Conservation (phyloP, 306 rosid genomes). For the Benincasa hispida region DNA sequence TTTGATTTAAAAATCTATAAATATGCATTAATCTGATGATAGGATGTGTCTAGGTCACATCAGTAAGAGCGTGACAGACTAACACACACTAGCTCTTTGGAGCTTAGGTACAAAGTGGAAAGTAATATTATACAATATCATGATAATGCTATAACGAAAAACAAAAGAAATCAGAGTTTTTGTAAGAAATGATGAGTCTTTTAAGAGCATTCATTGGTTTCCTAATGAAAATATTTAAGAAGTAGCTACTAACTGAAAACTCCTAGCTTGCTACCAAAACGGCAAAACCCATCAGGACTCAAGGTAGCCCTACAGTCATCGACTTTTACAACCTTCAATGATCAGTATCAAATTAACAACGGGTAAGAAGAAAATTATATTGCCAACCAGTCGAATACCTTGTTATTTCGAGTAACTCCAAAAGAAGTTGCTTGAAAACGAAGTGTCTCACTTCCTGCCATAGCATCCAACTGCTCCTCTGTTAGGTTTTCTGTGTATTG, state of each 20-base stretch:
- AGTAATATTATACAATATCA: background rate
- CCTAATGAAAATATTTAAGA: background rate
- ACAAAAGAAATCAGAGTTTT: background rate
- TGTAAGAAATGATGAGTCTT: background rate
- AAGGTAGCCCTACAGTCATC: background rate
- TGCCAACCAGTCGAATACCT: slow-evolving; percentile 32
- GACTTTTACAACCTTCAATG: background rate
- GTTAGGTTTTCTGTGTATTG: slow-evolving; percentile 93
- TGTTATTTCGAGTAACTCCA: slow-evolving; percentile 85
- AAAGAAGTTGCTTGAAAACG: slow-evolving; percentile 90
- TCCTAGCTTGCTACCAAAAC: background rate
- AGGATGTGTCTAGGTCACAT: background rate
- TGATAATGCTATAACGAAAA: background rate
- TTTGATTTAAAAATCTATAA: background rate
- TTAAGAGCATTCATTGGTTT: background rate
- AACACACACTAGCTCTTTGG: background rate
- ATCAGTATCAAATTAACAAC: background rate
- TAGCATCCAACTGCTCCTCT: slow-evolving; percentile 93
- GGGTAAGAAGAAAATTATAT: background rate
- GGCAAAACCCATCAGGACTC: background rate
- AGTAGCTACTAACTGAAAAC: background rate
- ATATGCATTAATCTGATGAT: background rate
- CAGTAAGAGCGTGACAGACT: background rate
- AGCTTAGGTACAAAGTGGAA: background rate
- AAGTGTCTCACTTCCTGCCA: slow-evolving; percentile 98